Percentiles rank a stretch among this genome's conserved stretches.
These are phyloP conservation scores for Penicillium crustosum DNA, from an alignment of 2,329 filamentous ascomycete genomes.

Conservation along the genomic window DNA sequence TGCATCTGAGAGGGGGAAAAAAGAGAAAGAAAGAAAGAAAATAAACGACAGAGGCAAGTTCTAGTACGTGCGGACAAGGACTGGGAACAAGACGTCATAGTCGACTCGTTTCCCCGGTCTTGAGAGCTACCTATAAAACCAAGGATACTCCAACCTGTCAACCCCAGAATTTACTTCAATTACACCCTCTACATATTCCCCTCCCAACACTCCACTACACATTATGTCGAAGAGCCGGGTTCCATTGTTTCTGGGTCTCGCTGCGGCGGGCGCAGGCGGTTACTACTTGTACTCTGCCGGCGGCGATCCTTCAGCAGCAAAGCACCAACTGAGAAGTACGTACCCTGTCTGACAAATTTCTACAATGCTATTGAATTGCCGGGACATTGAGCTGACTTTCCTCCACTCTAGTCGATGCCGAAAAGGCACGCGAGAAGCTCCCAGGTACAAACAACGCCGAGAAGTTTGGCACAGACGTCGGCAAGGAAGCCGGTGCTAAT, in stretches of 20 bases:
- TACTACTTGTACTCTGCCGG: constrained; percentile 93
- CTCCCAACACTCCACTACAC: constrained; percentile 2
- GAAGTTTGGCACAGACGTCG: constrained; percentile 63
- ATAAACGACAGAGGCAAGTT: neutral
- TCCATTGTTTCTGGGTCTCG: constrained; percentile 50
- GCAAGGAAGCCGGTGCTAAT: constrained; percentile 62
- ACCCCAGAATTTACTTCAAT: neutral
- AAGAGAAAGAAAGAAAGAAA: neutral
- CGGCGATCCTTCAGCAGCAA: constrained; percentile 75
- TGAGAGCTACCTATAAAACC: constrained; percentile 10
- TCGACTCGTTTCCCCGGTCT: constrained; percentile 6
- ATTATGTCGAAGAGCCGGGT: constrained; percentile 40
- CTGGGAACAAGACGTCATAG: constrained; percentile 22
- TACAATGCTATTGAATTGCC: neutral
- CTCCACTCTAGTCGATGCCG: constrained; percentile 66
- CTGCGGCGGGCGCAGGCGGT: constrained; percentile 66
- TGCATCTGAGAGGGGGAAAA: neutral
- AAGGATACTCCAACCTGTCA: neutral
- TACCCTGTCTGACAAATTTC: constrained; percentile 15
- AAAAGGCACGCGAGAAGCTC: constrained; percentile 65
- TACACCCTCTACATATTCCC: neutral
- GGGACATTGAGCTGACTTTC: neutral
- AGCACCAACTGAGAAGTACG: constrained; percentile 82
- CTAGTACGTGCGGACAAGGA: neutral
- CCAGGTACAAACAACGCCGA: constrained; percentile 64